A percentile compares a stretch with the other conserved stretches of the same genome.
These are phyloP conservation scores for Pseudogymnoascus sp. DNA, from an alignment of 2,329 filamentous ascomycete genomes.

Conservation along the genomic window DNA sequence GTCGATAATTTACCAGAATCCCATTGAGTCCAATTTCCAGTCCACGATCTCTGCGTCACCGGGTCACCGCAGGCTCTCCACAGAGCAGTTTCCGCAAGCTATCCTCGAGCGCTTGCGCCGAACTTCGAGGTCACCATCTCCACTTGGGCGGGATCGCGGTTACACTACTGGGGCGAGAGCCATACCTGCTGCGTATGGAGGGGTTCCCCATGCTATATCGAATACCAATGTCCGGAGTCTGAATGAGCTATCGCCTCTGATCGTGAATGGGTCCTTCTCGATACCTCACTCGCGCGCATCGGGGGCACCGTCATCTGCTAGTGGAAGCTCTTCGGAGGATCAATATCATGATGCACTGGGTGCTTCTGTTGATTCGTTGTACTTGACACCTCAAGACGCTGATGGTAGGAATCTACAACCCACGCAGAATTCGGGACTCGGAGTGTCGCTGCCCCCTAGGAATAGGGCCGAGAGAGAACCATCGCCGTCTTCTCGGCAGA, in stretches of 20 bases:
- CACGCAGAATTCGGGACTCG: not conserved
- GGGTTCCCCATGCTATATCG: conserved; percentile 20
- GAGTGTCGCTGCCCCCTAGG: not conserved
- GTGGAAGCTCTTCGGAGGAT: conserved; percentile 22
- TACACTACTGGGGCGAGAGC: conserved; percentile 22
- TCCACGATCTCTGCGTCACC: conserved; percentile 22
- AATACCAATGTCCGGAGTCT: conserved; percentile 21
- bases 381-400: not conserved
- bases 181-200: conserved; percentile 17
- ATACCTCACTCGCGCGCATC: conserved; percentile 20
- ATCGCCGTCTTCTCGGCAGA: not conserved
- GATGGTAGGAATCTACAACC: not conserved
- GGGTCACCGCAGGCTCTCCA: conserved; percentile 22
- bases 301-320: conserved; percentile 21
- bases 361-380: conserved; percentile 23
- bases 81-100: conserved; percentile 27
- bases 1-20: conserved; percentile 1
- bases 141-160: conserved; percentile 26
- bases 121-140: conserved; percentile 28
- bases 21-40: conserved; percentile 12
- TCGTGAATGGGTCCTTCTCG: conserved; percentile 26
- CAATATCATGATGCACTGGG: conserved; percentile 17
- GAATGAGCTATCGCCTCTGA: conserved; percentile 22
- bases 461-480: not conserved
- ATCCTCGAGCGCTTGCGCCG: conserved; percentile 25